A percentile compares a stretch with the other conserved stretches of the same genome.
Conservation (phyloP, 306 rosid genomes). For the Casuarina glauca region DNA sequence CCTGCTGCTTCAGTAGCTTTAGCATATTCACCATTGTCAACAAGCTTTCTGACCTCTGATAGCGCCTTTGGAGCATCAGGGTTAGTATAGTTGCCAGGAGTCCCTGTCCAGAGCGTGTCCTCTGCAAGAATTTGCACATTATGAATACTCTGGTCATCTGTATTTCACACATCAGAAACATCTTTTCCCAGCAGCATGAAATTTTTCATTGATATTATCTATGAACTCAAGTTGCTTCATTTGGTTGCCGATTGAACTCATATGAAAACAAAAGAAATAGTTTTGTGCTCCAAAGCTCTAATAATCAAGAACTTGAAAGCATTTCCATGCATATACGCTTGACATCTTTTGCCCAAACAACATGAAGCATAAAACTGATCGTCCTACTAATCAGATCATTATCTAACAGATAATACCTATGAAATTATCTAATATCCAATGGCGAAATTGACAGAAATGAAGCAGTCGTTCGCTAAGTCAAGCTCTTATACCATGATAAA, state of each 20-base stretch:
- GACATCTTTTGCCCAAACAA: background rate
- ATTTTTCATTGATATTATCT: background rate
- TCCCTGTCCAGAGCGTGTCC: constrained; percentile 88
- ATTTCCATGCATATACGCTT: background rate
- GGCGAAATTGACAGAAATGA: background rate
- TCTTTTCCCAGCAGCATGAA: background rate
- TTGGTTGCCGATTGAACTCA: background rate
- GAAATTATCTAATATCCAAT: background rate
- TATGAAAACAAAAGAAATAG: background rate
- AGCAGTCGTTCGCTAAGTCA: background rate
- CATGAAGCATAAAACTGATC: background rate
- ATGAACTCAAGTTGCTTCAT: background rate
- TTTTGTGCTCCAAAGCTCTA: background rate
- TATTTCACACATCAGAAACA: background rate
- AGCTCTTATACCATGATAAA: too few species aligned
- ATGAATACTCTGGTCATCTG: constrained; percentile 7
- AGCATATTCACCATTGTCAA: constrained; percentile 44
- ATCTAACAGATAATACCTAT: background rate
- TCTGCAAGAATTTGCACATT: constrained; percentile 33
- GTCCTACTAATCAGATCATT: background rate
- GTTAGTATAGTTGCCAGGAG: constrained; percentile 59
- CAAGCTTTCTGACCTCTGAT: constrained; percentile 56
- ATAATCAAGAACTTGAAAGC: background rate
- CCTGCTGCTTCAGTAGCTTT: constrained; percentile 63
- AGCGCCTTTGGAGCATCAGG: constrained; percentile 56